Conservation (phyloP, 2,329 filamentous ascomycete species). For the Talaromyces sp. region DNA sequence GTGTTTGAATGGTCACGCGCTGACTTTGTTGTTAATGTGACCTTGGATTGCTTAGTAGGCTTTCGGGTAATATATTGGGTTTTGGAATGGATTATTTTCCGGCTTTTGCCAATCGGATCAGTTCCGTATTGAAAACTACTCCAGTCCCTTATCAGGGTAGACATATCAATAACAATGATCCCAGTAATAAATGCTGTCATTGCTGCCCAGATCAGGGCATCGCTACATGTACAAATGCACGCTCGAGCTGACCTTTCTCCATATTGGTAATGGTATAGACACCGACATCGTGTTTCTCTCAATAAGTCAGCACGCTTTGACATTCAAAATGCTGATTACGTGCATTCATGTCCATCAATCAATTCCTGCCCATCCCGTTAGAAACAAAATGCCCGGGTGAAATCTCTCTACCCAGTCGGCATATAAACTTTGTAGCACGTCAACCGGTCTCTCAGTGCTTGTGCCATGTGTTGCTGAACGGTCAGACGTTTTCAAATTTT, state of each 20-base stretch:
- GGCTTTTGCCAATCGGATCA: background rate
- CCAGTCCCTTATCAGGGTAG: background rate
- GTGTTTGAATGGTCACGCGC: background rate
- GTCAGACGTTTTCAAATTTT: background rate
- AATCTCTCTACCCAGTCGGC: background rate
- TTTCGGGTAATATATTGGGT: background rate
- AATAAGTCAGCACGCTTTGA: background rate
- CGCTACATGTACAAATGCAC: background rate
- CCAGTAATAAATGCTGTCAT: background rate
- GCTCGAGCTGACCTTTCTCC: background rate
- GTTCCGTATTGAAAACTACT: background rate
- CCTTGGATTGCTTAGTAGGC: background rate
- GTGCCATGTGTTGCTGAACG: background rate
- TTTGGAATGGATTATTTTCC: background rate
- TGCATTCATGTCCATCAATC: background rate
- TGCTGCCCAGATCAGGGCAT: background rate
- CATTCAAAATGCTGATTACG: too few relatives aligned
- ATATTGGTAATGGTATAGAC: background rate
- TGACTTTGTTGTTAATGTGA: background rate
- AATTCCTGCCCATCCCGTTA: background rate
- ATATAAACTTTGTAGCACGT: background rate
- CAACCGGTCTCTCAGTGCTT: background rate
- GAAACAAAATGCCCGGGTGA: background rate
- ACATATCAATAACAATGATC: background rate
- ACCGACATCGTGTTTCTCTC: background rate